Evolutionary conservation across 2,329 filamentous ascomycete species (phyloP).

Genomic region (Alternaria sp.): DNA sequence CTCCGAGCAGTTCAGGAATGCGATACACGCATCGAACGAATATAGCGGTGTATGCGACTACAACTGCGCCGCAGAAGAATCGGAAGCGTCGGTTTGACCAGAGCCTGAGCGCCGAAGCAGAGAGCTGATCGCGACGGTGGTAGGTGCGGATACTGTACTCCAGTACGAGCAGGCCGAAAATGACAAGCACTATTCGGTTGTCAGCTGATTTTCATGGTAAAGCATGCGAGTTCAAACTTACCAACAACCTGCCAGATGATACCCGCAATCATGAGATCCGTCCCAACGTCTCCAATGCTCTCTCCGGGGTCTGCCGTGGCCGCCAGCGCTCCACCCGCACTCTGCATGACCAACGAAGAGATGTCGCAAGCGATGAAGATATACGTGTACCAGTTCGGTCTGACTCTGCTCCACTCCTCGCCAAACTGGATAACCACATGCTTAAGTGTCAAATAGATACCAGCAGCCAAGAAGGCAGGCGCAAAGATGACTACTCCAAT

Average conservation of each 20-base stretch:
- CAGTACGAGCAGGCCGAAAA: conserved; percentile 52
- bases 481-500: conserved; percentile 56
- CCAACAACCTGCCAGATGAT: conserved; percentile 63
- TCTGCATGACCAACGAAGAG: conserved; percentile 62
- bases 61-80: conserved; percentile 37
- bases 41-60: conserved; percentile 51
- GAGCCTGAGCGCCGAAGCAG: conserved; percentile 14
- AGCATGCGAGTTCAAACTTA: conserved; percentile 31
- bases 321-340: conserved; percentile 62
- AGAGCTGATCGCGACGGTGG: conserved; percentile 20
- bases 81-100: conserved; percentile 21
- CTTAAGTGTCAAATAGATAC: conserved; percentile 62
- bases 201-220: conserved; percentile 1
- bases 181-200: conserved; percentile 41
- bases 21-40: conserved; percentile 56
- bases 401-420: conserved; percentile 26
- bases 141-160: conserved; percentile 43
- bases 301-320: conserved; percentile 53
- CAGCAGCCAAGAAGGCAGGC: conserved; percentile 62
- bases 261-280: conserved; percentile 63
- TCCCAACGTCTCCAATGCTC: conserved; percentile 51
- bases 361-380: conserved; percentile 66
- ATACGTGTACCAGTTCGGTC: conserved; percentile 58
- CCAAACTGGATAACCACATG: conserved; percentile 63
- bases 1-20: conserved; percentile 54